phyloP scores from a whole-genome alignment of 2,329 filamentous ascomycete genomes.

The Colletotrichum navitas region DNA sequence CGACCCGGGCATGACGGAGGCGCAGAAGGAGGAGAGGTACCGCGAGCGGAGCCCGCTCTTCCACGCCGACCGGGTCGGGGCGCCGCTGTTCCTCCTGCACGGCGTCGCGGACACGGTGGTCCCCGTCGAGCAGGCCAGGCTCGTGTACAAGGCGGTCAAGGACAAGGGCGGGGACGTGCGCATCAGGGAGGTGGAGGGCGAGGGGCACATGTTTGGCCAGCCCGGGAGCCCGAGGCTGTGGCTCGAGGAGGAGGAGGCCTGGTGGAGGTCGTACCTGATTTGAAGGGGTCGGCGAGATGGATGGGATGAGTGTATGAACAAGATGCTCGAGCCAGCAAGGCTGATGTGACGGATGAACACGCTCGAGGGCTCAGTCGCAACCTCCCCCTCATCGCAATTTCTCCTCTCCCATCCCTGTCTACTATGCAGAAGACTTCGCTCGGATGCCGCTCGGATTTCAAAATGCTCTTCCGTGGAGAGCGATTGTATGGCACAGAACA shows the following conservation, averaged over 20 bases:
- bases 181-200: slow-evolving; percentile 61
- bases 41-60: slow-evolving; percentile 62
- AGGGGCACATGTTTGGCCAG: slow-evolving; percentile 64
- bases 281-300: neutral
- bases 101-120: slow-evolving; percentile 69
- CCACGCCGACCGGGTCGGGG: slow-evolving; percentile 60
- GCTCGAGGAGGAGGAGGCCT: slow-evolving; percentile 60
- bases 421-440: no score
- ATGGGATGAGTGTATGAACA: no score
- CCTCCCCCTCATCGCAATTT: no score
- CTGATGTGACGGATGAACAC: no score
- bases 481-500: no score
- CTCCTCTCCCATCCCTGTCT: no score
- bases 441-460: no score
- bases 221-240: slow-evolving; percentile 55
- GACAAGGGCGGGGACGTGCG: slow-evolving; percentile 58
- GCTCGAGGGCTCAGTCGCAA: no score
- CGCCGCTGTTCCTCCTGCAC: slow-evolving; percentile 68
- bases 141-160: slow-evolving; percentile 62
- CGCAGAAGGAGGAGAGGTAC: slow-evolving; percentile 57
- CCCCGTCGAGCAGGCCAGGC: slow-evolving; percentile 66
- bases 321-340: no score
- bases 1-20: slow-evolving; percentile 49
- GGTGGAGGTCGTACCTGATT: slow-evolving; percentile 60
- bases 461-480: no score